Evolutionary conservation across 2,329 filamentous ascomycete genomes (phyloP).

Genomic region (Cladosporium sphaerospermum): DNA sequence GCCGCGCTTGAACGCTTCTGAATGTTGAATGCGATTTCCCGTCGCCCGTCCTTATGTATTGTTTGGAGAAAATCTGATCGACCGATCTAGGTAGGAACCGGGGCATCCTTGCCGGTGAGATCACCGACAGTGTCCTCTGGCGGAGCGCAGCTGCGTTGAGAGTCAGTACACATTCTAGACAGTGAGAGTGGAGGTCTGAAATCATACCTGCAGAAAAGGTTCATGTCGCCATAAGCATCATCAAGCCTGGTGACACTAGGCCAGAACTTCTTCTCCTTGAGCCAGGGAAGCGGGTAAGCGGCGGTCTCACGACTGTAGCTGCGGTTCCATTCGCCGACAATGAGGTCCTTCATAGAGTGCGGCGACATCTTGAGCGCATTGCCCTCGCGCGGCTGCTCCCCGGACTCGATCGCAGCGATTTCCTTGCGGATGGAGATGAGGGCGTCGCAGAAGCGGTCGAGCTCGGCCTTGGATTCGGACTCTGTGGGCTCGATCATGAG

Average conservation of each 20-base stretch:
- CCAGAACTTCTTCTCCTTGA: conserved; percentile 98
- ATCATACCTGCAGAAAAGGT: conserved; percentile 75
- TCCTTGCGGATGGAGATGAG: conserved; percentile 80
- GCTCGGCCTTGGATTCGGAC: conserved; percentile 83
- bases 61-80: background rate
- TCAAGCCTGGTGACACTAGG: conserved; percentile 79
- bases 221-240: conserved; percentile 83
- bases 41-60: background rate
- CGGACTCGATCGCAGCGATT: conserved; percentile 77
- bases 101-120: conserved; percentile 29
- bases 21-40: conserved; percentile 11
- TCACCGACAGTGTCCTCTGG: conserved; percentile 53
- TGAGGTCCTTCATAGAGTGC: conserved; percentile 75
- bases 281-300: conserved; percentile 74
- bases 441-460: conserved; percentile 89
- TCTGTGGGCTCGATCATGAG: conserved; percentile 98
- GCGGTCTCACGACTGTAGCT: conserved; percentile 75
- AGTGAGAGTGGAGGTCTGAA: no score
- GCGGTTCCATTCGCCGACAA: conserved; percentile 73
- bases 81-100: conserved; percentile 23
- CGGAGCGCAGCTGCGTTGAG: conserved; percentile 57
- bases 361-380: conserved; percentile 89
- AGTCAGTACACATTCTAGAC: background rate
- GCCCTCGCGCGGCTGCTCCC: conserved; percentile 63
- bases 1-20: conserved; percentile 15